Evolutionary conservation across 805 yeast species (phyloP), one percentile per base, ranked within the genome.

Genomic region (Myxozyma kluyveri): DNA sequence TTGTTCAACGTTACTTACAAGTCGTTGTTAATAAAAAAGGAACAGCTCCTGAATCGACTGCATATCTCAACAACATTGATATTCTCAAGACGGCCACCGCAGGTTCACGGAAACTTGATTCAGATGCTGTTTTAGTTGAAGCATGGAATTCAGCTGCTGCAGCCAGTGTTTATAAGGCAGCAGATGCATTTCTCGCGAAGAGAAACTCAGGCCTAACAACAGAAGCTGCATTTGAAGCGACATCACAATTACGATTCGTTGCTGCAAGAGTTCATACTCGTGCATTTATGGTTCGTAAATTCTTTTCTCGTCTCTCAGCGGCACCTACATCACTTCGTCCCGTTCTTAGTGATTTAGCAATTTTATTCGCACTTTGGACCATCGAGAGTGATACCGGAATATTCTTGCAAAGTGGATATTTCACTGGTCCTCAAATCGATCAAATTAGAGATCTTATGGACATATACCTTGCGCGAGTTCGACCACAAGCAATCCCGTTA

Each of bases 401-500:
- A 38, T 89, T 89, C 71, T 73, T 87, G 67, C 84, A 83, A 59
- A 78, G 76, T 64, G 77, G 77, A 27, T 75, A 83, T 45, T 71
- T 84, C 32, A 69, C 79, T 9, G 71, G 84, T 7, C 72, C 72
- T 4, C 74, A 75, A 43, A 70, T 80, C 38, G 75, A 75, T 43
- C 60, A 63, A 4, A 61, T 76, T 40, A 75, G 76, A 42, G 67
- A 64, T 7, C 69, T 74, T 49, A 73, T 79, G 49, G 75, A 75
- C 39, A 66, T 65, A 44, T 65, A 82, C 56, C 70, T 84, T 57
- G 68, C 72, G 23, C 71, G 70, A 23, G 66, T 84, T 37, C 75
- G 96, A 68, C 78, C 80, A 27, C 81, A 84, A 63, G 86, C 84
- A 49, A 80, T 88, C 67, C 84, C 86, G 0, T 74, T 86, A 62